These are phyloP conservation scores for Coemansia sp. DNA, from an alignment of 192 early-diverging fungal species.

Conservation along the genomic window DNA sequence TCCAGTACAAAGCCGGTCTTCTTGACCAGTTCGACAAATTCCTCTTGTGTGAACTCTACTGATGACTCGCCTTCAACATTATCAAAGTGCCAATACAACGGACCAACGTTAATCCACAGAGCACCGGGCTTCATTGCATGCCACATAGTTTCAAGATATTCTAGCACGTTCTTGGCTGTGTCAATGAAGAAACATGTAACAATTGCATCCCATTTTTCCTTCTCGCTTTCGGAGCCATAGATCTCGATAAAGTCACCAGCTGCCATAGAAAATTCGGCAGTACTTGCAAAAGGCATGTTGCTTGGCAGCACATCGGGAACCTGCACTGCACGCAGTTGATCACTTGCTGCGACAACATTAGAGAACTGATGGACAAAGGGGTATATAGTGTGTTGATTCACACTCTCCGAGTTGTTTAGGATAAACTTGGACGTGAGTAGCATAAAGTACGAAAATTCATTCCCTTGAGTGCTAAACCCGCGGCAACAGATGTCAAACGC, in stretches of 20 bases:
- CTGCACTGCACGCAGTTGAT: slow-evolving; percentile 65
- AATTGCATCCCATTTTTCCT: slow-evolving; percentile 80
- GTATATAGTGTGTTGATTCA: slow-evolving; percentile 70
- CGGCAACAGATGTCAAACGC: slow-evolving; percentile 84
- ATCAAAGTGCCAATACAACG: slow-evolving; percentile 93
- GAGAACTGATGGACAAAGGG: slow-evolving; percentile 94
- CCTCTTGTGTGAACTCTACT: slow-evolving; percentile 84
- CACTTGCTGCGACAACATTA: slow-evolving; percentile 60
- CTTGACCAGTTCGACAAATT: slow-evolving; percentile 64
- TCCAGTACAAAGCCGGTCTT: slow-evolving; percentile 73
- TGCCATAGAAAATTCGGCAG: slow-evolving; percentile 90
- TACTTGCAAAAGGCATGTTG: slow-evolving; percentile 26
- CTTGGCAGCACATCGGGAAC: slow-evolving; percentile 86
- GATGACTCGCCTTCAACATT: slow-evolving; percentile 75
- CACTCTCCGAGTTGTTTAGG: slow-evolving; percentile 71
- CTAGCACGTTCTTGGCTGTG: slow-evolving; percentile 88
- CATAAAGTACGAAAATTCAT: slow-evolving; percentile 98
- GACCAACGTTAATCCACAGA: slow-evolving; percentile 86
- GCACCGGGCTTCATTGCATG: slow-evolving; percentile 72
- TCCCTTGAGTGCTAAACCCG: slow-evolving; percentile 79
- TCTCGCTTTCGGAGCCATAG: slow-evolving; percentile 65
- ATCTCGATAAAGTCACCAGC: slow-evolving; percentile 97
- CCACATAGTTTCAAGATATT: slow-evolving; percentile 84
- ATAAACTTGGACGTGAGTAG: slow-evolving; percentile 90
- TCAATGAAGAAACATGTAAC: slow-evolving; percentile 98